Percentiles rank a stretch among this genome's conserved stretches.
These are phyloP conservation scores for Blepharisma japonicum DNA, from an alignment of 73 alveolate species.

Conservation along the genomic window DNA sequence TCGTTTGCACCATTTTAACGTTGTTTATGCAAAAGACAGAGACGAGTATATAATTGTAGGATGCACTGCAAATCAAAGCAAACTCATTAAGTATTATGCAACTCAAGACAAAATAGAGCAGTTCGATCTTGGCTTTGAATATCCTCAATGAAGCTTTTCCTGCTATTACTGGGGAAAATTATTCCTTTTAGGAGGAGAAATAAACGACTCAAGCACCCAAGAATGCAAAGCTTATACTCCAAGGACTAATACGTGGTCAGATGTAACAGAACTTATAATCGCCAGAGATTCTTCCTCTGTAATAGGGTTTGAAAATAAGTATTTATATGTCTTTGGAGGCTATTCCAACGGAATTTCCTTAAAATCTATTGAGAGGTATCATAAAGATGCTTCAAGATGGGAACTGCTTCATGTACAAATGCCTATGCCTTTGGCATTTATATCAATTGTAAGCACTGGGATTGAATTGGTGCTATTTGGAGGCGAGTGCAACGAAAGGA, in stretches of 20 bases:
- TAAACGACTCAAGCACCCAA: neutral
- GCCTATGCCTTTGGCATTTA: conserved; percentile 8
- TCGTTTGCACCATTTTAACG: neutral
- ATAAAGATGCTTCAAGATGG: neutral
- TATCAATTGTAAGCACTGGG: neutral
- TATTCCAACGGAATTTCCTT: neutral
- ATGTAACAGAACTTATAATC: neutral
- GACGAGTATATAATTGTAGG: neutral
- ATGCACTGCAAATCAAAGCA: neutral
- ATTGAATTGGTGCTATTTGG: neutral
- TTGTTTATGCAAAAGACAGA: neutral
- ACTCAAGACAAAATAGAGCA: neutral
- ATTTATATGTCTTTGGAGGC: neutral
- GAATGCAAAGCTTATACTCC: neutral
- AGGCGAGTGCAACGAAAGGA: neutral
- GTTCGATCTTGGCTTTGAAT: neutral
- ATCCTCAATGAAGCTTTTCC: conserved; percentile 1
- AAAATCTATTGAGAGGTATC: conserved; percentile 6
- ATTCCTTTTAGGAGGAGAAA: neutral
- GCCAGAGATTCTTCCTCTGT: neutral
- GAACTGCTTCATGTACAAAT: neutral
- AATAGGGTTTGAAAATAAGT: neutral
- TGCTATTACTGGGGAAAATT: neutral
- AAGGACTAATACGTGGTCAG: neutral
- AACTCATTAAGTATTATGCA: neutral